Conservation (phyloP, 345 rosid species). For the Populus ilicifolia region DNA sequence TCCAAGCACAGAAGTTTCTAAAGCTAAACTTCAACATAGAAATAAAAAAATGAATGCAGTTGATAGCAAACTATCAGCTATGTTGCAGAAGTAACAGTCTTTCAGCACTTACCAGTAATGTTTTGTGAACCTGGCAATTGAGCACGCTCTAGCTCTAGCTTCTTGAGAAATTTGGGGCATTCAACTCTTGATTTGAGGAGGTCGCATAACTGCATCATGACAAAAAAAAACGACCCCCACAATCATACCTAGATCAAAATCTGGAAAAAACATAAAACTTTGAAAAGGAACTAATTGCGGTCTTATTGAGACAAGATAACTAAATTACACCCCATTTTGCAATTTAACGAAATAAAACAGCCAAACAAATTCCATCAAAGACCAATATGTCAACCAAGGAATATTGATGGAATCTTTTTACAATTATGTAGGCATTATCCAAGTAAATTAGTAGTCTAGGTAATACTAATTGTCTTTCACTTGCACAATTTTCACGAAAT, state of each 20-base stretch:
- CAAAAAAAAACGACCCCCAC: not conserved
- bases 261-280: not conserved
- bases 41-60: not conserved
- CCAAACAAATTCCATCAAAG: not conserved
- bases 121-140: slow-evolving; percentile 47
- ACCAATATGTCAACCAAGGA: not conserved
- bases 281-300: not conserved
- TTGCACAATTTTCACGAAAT: too few relatives aligned
- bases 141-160: slow-evolving; percentile 44
- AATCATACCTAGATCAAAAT: slow-evolving; percentile 7
- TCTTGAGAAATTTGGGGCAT: slow-evolving; percentile 69
- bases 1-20: not conserved
- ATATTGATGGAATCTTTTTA: too few relatives aligned
- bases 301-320: not conserved
- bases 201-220: slow-evolving; percentile 61
- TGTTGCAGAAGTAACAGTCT: not conserved
- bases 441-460: not conserved
- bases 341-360: not conserved
- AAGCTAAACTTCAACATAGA: slow-evolving; percentile 3
- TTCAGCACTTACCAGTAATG: slow-evolving; percentile 35
- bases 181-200: slow-evolving; percentile 82
- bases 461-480: not conserved
- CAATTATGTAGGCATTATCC: not conserved
- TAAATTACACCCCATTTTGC: not conserved
- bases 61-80: not conserved